Evolutionary conservation across 176 grass and related monocot genomes (phyloP).

Genomic region (Aegilops umbellulata): DNA sequence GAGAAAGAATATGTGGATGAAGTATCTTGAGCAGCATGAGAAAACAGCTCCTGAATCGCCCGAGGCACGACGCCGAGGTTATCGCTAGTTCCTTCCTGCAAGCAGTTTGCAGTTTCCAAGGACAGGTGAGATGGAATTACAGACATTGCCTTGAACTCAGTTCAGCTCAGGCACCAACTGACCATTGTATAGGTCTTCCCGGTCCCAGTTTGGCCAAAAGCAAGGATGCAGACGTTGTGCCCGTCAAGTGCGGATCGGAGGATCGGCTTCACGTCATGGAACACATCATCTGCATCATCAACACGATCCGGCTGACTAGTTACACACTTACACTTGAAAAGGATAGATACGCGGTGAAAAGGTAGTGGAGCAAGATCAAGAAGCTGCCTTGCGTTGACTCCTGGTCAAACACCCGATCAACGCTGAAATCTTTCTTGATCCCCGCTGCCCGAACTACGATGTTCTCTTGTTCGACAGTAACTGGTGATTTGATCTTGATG

Average conservation of each 20-base stretch:
- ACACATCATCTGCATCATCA: slow-evolving; percentile 61
- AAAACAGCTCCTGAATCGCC: slow-evolving; percentile 75
- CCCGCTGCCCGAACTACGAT: slow-evolving; percentile 57
- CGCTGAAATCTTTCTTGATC: slow-evolving; percentile 67
- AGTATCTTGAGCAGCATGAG: slow-evolving; percentile 60
- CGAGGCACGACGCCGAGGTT: slow-evolving; percentile 67
- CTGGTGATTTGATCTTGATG: slow-evolving; percentile 24
- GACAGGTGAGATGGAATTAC: neutral
- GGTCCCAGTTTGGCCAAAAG: slow-evolving; percentile 82
- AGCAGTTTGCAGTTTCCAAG: neutral
- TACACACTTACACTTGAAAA: neutral
- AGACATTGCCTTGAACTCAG: neutral
- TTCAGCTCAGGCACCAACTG: slow-evolving; percentile 14
- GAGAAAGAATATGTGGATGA: slow-evolving; percentile 64
- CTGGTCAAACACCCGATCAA: slow-evolving; percentile 67
- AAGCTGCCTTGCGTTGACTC: slow-evolving; percentile 80
- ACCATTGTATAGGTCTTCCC: slow-evolving; percentile 96
- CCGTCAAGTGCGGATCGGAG: slow-evolving; percentile 78
- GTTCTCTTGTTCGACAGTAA: slow-evolving; percentile 56
- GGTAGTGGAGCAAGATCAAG: neutral
- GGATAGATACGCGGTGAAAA: neutral
- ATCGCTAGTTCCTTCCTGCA: slow-evolving; percentile 79
- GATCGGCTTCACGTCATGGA: slow-evolving; percentile 70
- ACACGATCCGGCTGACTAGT: neutral
- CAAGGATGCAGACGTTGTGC: slow-evolving; percentile 77